Base-by-base conservation (phyloP, 192 early-diverging fungal species). In the Backusella tuberculispora region DNA sequence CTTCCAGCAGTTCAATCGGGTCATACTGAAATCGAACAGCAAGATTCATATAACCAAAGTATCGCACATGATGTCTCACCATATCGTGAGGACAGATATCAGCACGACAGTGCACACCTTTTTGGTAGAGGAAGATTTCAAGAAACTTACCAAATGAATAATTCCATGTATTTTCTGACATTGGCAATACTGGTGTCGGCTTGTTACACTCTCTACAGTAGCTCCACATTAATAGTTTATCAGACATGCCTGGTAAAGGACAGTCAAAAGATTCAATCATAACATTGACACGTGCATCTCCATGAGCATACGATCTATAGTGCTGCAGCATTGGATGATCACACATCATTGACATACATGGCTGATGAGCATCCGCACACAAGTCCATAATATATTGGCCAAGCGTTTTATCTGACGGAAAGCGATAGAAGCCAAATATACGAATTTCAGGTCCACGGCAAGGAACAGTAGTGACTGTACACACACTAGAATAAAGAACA, bases 91-190 rank as follows among this genome's bases (percentile, higher is more conserved):
- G 80, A 71, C 97, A 99, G 34, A 90, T 82, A 72, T 88, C 84
- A 6, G 92, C 86, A 14, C 92, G 87, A 26, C 90, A 92, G 8
- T 74, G 76, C 6, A 95, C 79, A 10, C 80, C 81, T 19, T 80
- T 83, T 81, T 93, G 91, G 81, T 99, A 97, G 65, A 98, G 95
- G 0, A 93, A 89, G 7, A 95, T 81, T 78, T 99, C 98, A 24
- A 99, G 81, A 77, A 93, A 99, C 83, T 99, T 99, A 66, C 96
- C 98, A 86, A 98, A 97, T 10, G 98, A 99, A 75, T 95, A 97
- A 53, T 95, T 93, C 92, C 93, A 95, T 19, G 94, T 89, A 48
- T 94, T 92, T 34, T 92, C 91, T 0, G 95, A 93, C 86, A 99
- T 92, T 17, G 88, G 88, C 0, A 92, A 85, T 0, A 89, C 85